Conservation (phyloP, 495 filamentous ascomycete species). For the Penicillium turbatum region DNA sequence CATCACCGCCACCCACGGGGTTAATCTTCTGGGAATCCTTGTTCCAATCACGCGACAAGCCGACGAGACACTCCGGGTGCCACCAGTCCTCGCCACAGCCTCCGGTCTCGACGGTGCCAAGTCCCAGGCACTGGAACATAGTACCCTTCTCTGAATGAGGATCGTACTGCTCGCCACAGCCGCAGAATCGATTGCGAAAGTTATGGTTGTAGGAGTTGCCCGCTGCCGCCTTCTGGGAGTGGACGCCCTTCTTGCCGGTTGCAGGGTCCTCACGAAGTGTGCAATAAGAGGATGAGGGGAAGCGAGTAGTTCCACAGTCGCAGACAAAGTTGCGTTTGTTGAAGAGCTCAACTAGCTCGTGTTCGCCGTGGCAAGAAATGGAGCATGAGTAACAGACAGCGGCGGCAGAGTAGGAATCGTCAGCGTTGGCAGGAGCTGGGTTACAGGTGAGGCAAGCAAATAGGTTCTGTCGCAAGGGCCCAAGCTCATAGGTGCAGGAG, state of each 20-base stretch:
- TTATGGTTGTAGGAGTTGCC: conserved; percentile 94
- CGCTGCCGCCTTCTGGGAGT: conserved; percentile 63
- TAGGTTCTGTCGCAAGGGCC: conserved; percentile 76
- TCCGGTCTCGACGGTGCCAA: conserved; percentile 72
- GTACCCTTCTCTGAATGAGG: conserved; percentile 84
- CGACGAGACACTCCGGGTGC: conserved; percentile 91
- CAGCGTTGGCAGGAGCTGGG: conserved; percentile 60
- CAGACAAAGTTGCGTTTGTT: conserved; percentile 91
- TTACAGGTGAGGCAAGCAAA: conserved; percentile 94
- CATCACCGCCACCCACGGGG: conserved; percentile 30
- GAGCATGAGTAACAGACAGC: conserved; percentile 96
- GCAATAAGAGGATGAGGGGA: conserved; percentile 67
- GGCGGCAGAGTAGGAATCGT: conserved; percentile 65
- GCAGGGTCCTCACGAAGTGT: conserved; percentile 67
- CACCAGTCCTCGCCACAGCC: conserved; percentile 99
- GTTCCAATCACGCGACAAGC: conserved; percentile 56
- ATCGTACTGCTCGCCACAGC: conserved; percentile 81
- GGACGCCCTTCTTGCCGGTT: conserved; percentile 72
- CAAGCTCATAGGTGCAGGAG: conserved; percentile 82
- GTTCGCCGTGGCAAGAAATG: conserved; percentile 93
- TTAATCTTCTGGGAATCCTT: conserved; percentile 40
- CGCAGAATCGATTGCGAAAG: conserved; percentile 88
- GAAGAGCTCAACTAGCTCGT: conserved; percentile 93
- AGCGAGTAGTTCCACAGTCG: conserved; percentile 87
- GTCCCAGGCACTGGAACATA: conserved; percentile 97